A percentile compares a stretch with the other conserved stretches of the same genome.
These are phyloP conservation scores for Mortierella sp. DNA, from an alignment of 371 early-diverging fungal species.

Conservation along the genomic window DNA sequence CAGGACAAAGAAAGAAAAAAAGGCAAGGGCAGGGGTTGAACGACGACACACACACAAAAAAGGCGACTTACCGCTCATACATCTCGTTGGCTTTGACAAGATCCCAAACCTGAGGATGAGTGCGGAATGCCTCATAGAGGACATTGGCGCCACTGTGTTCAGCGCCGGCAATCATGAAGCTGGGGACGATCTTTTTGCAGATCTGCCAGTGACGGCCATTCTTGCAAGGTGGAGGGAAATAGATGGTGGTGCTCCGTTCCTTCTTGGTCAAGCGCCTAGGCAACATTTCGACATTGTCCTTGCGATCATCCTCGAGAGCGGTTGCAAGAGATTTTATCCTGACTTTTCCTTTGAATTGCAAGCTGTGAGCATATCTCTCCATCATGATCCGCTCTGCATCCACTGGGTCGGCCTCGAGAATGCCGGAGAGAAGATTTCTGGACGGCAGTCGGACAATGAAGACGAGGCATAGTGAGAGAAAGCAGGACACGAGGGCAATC, in stretches of 20 bases:
- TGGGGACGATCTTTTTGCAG: constrained; percentile 66
- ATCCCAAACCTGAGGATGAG: constrained; percentile 63
- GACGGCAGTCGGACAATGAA: constrained; percentile 40
- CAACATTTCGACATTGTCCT: constrained; percentile 27
- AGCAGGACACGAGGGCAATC: constrained; percentile 46
- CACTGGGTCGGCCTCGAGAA: constrained; percentile 50
- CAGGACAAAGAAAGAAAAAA: not conserved
- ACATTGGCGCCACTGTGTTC: constrained; percentile 60
- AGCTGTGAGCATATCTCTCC: constrained; percentile 51
- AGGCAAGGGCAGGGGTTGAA: too few species aligned
- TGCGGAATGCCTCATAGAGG: constrained; percentile 58
- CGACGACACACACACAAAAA: too few species aligned
- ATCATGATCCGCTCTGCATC: constrained; percentile 54
- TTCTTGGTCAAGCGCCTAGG: constrained; percentile 40
- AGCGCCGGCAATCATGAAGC: constrained; percentile 69
- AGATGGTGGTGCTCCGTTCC: constrained; percentile 54
- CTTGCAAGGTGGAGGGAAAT: constrained; percentile 63
- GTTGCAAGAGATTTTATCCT: constrained; percentile 50
- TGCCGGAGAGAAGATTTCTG: constrained; percentile 31
- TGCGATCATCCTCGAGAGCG: constrained; percentile 40
- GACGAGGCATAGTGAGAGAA: constrained; percentile 44
- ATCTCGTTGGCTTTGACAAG: constrained; percentile 53
- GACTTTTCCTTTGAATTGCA: constrained; percentile 52
- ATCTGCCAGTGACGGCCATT: constrained; percentile 53
- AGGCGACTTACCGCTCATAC: constrained; percentile 49